Evolutionary conservation across 768 basidiomycete species (phyloP), one percentile per base, ranked within the genome.

Genomic region (Punctularia strigosozonata): DNA sequence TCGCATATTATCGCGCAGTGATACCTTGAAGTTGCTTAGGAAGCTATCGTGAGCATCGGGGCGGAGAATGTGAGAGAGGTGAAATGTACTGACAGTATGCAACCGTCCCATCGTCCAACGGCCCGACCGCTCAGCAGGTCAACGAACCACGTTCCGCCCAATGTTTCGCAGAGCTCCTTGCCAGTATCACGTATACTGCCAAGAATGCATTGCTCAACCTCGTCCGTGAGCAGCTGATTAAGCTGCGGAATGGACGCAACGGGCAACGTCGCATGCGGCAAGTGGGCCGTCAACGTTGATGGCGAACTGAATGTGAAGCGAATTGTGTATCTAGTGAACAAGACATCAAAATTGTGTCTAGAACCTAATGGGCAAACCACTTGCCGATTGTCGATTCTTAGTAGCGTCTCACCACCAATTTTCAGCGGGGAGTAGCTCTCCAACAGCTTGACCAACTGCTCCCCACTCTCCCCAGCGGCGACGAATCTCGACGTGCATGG

Each of bases 21-120:
- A n/a, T n/a, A n/a, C n/a, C n/a, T n/a, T n/a, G n/a, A n/a, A n/a
- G n/a, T n/a, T n/a, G n/a, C n/a, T n/a, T n/a, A n/a, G n/a, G n/a
- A n/a, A n/a, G n/a, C n/a, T n/a, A n/a, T n/a, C n/a, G n/a, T n/a
- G n/a, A n/a, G n/a, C n/a, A n/a, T n/a, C n/a, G n/a, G n/a, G n/a
- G n/a, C n/a, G n/a, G n/a, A n/a, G n/a, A n/a, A n/a, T n/a, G n/a
- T n/a, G n/a, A n/a, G n/a, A n/a, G n/a, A n/a, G n/a, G n/a, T n/a
- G n/a, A n/a, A n/a, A n/a, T n/a, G n/a, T n/a, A 70, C 83, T 55
- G 50, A 86, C 85, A 86, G 45, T 15, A 79, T 75, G 45, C 72
- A 77, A 3, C 81, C 80, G 46, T 86, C 84, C 84, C 85, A 87
- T 50, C 81, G 67, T 5, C 81, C 85, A 18, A 88, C 71, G 17